These are phyloP conservation scores for Fraxinus platypoda DNA, from an alignment of 305 asterid species.

Conservation along the genomic window DNA sequence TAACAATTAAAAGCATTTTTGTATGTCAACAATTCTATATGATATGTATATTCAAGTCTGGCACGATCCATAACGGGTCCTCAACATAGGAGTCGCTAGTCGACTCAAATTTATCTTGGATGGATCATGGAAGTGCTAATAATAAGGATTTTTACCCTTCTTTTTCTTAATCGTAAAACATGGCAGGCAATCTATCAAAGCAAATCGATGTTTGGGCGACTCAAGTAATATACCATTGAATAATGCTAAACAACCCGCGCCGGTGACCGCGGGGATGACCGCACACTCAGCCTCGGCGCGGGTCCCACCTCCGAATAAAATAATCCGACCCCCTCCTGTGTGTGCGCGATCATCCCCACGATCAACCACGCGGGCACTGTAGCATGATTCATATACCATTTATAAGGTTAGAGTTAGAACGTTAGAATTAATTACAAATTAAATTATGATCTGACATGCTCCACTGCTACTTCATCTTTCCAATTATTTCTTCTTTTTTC, in stretches of 20 bases:
- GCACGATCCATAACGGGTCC: not conserved
- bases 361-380: no score
- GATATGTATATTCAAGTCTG: not conserved
- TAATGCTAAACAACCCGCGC: no score
- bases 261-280: no score
- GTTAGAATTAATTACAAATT: not conserved
- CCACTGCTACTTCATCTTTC: not conserved
- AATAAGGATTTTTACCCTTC: not conserved
- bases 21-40: no score
- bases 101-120: not conserved
- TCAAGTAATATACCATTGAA: not conserved
- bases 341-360: no score
- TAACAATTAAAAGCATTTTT: no score
- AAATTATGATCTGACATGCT: not conserved
- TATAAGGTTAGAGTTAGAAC: not conserved
- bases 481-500: not conserved
- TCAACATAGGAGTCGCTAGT: not conserved
- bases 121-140: not conserved
- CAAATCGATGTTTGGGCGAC: not conserved
- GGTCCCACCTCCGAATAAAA: no score
- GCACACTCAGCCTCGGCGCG: no score
- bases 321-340: no score
- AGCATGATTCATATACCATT: no score
- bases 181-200: not conserved
- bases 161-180: not conserved